Evolutionary conservation across 441 rosid species (phyloP), one percentile per base, ranked within the genome.

Genomic region (Populus hybrid): DNA sequence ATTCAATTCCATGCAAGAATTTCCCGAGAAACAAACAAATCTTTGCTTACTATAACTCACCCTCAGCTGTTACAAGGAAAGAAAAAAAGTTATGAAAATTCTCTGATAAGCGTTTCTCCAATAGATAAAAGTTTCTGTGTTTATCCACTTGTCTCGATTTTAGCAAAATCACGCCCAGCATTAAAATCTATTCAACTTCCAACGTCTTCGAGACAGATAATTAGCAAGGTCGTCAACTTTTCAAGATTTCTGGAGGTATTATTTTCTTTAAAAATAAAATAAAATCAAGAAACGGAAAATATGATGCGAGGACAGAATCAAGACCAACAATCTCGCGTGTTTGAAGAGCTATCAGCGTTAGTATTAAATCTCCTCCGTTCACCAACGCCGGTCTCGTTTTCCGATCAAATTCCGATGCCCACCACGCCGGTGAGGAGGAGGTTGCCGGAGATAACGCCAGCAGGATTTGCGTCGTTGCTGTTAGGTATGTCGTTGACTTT

Each of bases 401-500:
- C 92, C 23, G 94, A 91, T 71, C 85, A 84, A 0, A 29, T 82
- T 0, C 74, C 84, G 29, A 24, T 23, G 6, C 4, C 35, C 10
- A 33, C 75, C 21, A 23, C 82, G 23, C 21, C 68, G 26, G 10
- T 82, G 71, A 36, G 74, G 71, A 80, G 86, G 76, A 74, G 83
- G 50, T 7, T 74, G 42, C 61, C 77, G 59, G 18, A 89, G 87
- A 90, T 94, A 11, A 40, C 97, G 23, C 97, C 97, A 56, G 87
- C 93, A 20, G 99, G 99, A 1, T 94, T 94, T 40, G 97, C 95
- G 35, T 90, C 93, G 61, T 35, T 92, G 87, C 84, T 95, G 79
- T 86, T 95, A 1, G 99, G 98, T 53, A 83, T 92, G 8, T 94
- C 97, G 0, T 66, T 95, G 77, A 76, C 97, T 3, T 75, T 95